Conservation (phyloP, 2,329 filamentous ascomycete genomes). For the Apiospora rasikravindrae region DNA sequence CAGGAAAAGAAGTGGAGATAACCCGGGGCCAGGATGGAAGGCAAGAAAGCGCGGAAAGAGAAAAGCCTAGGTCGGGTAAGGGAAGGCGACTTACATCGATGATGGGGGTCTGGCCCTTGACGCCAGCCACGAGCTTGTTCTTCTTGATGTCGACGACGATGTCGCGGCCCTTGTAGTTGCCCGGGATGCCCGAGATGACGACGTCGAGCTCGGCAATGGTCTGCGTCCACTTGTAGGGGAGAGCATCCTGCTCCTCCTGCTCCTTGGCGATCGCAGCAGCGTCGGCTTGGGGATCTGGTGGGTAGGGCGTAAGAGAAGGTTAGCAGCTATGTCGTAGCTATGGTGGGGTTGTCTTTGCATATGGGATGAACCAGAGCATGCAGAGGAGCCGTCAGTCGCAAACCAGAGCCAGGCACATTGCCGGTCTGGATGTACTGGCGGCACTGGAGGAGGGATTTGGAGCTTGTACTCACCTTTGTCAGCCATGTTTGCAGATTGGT, state of each 20-base stretch:
- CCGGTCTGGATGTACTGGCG: too few species aligned
- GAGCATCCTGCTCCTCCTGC: conserved; percentile 82
- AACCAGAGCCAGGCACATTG: not conserved
- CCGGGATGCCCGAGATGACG: conserved; percentile 72
- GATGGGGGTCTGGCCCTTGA: conserved; percentile 88
- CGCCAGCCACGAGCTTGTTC: conserved; percentile 74
- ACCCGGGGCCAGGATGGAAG: too few species aligned
- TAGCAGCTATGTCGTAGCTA: conserved; percentile 8
- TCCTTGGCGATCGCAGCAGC: conserved; percentile 72
- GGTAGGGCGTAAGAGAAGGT: not conserved
- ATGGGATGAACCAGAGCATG: not conserved
- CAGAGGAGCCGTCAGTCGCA: not conserved
- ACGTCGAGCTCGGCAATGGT: conserved; percentile 89
- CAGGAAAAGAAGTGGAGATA: too few species aligned
- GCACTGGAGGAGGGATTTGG: not conserved
- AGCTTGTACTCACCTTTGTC: conserved; percentile 43
- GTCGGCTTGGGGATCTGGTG: conserved; percentile 60
- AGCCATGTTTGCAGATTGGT: conserved; percentile 41
- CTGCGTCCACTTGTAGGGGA: conserved; percentile 98
- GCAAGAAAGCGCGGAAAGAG: not conserved
- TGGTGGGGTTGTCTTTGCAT: not conserved
- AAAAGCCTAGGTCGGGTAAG: not conserved
- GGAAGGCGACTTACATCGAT: conserved; percentile 66
- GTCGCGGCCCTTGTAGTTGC: conserved; percentile 83
- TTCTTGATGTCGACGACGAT: conserved; percentile 84